Evolutionary conservation across 805 yeast species (phyloP).

Genomic region (Kazachstania psychrophila): DNA sequence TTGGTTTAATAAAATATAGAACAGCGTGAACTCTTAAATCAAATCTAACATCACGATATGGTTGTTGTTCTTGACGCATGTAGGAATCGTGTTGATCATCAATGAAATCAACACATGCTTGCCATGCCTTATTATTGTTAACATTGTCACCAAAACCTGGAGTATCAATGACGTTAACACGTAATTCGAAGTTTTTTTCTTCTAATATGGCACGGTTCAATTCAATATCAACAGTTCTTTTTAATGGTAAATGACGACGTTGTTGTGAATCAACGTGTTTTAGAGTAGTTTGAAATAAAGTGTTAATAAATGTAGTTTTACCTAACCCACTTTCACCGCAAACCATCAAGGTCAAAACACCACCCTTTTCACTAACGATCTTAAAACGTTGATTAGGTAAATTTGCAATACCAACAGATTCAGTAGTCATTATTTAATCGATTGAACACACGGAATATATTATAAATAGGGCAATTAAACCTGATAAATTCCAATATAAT

Average conservation of each 20-base stretch:
- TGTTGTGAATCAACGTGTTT: constrained; percentile 41
- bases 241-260: constrained; percentile 40
- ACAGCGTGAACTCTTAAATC: constrained; percentile 89
- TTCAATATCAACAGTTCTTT: constrained; percentile 68
- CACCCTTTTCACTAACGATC: constrained; percentile 65
- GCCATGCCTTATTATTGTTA: constrained; percentile 79
- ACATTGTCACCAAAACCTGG: constrained; percentile 92
- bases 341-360: constrained; percentile 70
- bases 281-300: constrained; percentile 67
- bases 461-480: too few relatives aligned
- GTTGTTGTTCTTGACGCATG: constrained; percentile 93
- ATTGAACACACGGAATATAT: too few relatives aligned
- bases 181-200: constrained; percentile 71
- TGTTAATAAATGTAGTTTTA: constrained; percentile 83
- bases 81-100: constrained; percentile 84
- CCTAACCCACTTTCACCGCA: constrained; percentile 92
- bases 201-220: constrained; percentile 71
- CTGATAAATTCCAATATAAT: too few relatives aligned
- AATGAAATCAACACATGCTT: constrained; percentile 75
- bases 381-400: constrained; percentile 73
- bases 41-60: constrained; percentile 51
- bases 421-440: constrained; percentile 3
- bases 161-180: constrained; percentile 78
- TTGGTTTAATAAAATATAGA: constrained; percentile 82
- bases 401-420: constrained; percentile 58